phyloP scores from a whole-genome alignment of 2,329 filamentous ascomycete genomes.

The Atkinsonella texensis region DNA sequence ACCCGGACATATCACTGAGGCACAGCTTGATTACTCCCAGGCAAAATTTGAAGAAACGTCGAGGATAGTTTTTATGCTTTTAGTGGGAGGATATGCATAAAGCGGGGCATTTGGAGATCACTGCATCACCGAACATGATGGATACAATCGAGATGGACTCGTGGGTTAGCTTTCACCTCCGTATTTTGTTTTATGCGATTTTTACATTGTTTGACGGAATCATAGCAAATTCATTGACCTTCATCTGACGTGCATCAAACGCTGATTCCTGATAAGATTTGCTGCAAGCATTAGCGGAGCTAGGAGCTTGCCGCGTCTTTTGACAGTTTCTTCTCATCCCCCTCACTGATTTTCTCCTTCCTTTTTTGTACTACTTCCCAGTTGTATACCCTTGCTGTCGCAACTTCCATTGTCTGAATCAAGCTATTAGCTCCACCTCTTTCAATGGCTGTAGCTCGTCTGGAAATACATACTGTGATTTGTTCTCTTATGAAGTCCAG shows the following conservation, averaged over 20 bases:
- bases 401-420: conserved; percentile 84
- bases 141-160: not conserved
- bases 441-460: not conserved
- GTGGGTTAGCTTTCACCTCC: not conserved
- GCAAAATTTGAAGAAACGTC: not conserved
- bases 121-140: too few species aligned
- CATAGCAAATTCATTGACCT: not conserved
- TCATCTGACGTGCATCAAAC: not conserved
- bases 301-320: conserved; percentile 20
- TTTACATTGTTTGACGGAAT: not conserved
- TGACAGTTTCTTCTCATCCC: conserved; percentile 26
- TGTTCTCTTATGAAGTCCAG: conserved; percentile 91
- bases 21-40: too few species aligned
- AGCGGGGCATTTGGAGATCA: not conserved
- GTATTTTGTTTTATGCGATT: not conserved
- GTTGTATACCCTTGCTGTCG: conserved; percentile 94
- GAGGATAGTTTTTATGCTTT: not conserved
- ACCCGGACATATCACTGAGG: not conserved
- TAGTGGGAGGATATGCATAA: not conserved
- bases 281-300: not conserved
- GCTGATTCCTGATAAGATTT: not conserved
- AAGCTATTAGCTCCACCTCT: conserved; percentile 7
- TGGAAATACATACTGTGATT: conserved; percentile 61
- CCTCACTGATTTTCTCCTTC: conserved; percentile 69
- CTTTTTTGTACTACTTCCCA: conserved; percentile 96